A percentile compares a stretch with the other conserved stretches of the same genome.
phyloP scores from a whole-genome alignment of 257 asterid genomes.

The Lycium barbarum region DNA sequence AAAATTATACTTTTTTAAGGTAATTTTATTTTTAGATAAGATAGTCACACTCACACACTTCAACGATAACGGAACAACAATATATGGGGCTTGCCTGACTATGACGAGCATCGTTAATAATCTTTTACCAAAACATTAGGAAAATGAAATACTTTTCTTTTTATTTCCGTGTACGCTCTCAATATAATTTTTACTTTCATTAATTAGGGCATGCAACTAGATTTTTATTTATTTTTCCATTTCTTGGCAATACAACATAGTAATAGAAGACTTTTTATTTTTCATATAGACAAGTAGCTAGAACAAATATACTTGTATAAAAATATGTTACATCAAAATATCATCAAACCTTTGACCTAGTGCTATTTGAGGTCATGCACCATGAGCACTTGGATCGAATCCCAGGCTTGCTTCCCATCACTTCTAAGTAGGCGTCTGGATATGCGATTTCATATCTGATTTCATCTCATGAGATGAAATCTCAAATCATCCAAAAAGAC shows the following conservation, averaged over 20 bases:
- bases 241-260: background rate
- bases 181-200: background rate
- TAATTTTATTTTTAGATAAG: too few species aligned
- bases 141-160: background rate
- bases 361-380: background rate
- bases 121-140: too few species aligned
- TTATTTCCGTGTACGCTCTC: background rate
- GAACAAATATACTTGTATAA: background rate
- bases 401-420: background rate
- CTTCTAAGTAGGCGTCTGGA: background rate
- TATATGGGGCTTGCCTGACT: too few species aligned
- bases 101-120: too few species aligned
- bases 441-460: too few species aligned
- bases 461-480: too few species aligned
- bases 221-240: background rate
- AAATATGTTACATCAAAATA: background rate
- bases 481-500: too few species aligned
- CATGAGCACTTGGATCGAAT: background rate
- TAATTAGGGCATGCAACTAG: background rate
- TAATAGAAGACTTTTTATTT: background rate
- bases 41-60: too few species aligned
- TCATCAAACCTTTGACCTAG: constrained; percentile 7
- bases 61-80: too few species aligned
- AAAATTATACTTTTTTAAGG: too few species aligned
- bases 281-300: too few species aligned